A percentile compares a stretch with the other conserved stretches of the same genome.
These are phyloP conservation scores for Mycotypha africana DNA, from an alignment of 371 early-diverging fungal genomes.

Conservation along the genomic window DNA sequence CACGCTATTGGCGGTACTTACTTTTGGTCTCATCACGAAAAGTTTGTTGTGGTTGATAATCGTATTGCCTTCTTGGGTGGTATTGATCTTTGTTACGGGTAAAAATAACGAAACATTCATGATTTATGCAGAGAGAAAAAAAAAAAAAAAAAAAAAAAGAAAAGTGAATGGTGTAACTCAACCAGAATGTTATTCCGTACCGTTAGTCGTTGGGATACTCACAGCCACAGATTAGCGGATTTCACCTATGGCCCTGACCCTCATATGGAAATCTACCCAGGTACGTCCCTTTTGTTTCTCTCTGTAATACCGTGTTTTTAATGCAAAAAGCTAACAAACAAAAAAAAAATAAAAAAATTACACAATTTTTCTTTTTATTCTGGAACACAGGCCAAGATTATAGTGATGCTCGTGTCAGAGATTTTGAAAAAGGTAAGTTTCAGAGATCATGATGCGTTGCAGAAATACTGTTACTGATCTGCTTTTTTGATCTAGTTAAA, in stretches of 20 bases:
- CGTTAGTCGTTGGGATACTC: constrained; percentile 83
- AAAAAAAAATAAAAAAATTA: no score
- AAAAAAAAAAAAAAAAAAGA: background rate
- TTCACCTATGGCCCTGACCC: constrained; percentile 27
- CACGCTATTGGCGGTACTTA: constrained; percentile 67
- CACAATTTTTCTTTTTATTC: no score
- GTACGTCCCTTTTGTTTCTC: no score
- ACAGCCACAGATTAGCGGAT: constrained; percentile 78
- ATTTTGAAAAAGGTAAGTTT: constrained; percentile 75
- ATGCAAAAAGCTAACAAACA: constrained; percentile 5
- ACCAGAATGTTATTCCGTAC: no score
- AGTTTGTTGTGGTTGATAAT: constrained; percentile 77
- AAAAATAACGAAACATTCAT: no score
- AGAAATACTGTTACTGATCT: no score
- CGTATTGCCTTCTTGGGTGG: constrained; percentile 91
- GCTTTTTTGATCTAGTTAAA: constrained; percentile 58
- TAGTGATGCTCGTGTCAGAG: constrained; percentile 86
- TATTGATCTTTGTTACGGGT: constrained; percentile 88
- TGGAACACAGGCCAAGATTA: constrained; percentile 86
- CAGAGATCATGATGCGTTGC: no score
- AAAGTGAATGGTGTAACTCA: no score
- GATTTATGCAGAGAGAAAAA: no score
- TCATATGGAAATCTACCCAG: constrained; percentile 33
- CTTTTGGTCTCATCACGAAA: constrained; percentile 79
- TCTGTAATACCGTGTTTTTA: no score